phyloP scores from a whole-genome alignment of 2,329 filamentous ascomycete genomes.

The Penicillium sp. region DNA sequence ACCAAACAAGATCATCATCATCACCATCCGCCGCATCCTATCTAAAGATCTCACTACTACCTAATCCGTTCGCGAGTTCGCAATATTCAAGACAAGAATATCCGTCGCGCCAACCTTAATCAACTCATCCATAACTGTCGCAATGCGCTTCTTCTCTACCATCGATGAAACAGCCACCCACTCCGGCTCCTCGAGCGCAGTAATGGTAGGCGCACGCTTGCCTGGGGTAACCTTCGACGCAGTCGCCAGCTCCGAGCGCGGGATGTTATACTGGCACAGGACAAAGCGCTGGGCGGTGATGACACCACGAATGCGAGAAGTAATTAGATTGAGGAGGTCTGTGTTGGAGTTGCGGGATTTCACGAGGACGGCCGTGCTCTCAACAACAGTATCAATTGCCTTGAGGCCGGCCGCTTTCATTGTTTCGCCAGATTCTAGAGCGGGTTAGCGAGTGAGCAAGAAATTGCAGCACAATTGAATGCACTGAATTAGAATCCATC shows the following conservation, averaged over 20 bases:
- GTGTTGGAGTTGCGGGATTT: slow-evolving; percentile 85
- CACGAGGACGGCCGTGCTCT: slow-evolving; percentile 86
- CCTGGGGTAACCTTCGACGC: slow-evolving; percentile 85
- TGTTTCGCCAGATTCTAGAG: slow-evolving; percentile 89
- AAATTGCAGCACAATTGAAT: too few relatives aligned
- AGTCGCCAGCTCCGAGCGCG: slow-evolving; percentile 67
- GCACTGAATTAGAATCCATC: too few relatives aligned
- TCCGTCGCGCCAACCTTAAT: slow-evolving; percentile 77
- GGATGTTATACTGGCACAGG: slow-evolving; percentile 94
- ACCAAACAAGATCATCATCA: slow-evolving; percentile 2
- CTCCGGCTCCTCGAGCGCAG: slow-evolving; percentile 80
- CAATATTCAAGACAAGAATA: slow-evolving; percentile 82
- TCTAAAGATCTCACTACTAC: too few relatives aligned
- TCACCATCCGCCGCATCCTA: not conserved
- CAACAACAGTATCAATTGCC: slow-evolving; percentile 90
- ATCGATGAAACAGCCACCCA: slow-evolving; percentile 96
- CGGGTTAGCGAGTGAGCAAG: slow-evolving; percentile 5
- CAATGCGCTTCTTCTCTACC: slow-evolving; percentile 87
- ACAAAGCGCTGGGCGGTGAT: slow-evolving; percentile 95
- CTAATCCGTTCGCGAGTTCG: slow-evolving; percentile 69
- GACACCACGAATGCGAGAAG: slow-evolving; percentile 85
- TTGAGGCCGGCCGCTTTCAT: slow-evolving; percentile 95
- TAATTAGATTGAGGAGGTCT: slow-evolving; percentile 80
- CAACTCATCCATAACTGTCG: slow-evolving; percentile 83
- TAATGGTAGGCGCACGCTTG: slow-evolving; percentile 90